Evolutionary conservation across 352 stramenopile genomes (phyloP), one percentile per base, ranked within the genome.

Genomic region (Globisporangium nagaii): DNA sequence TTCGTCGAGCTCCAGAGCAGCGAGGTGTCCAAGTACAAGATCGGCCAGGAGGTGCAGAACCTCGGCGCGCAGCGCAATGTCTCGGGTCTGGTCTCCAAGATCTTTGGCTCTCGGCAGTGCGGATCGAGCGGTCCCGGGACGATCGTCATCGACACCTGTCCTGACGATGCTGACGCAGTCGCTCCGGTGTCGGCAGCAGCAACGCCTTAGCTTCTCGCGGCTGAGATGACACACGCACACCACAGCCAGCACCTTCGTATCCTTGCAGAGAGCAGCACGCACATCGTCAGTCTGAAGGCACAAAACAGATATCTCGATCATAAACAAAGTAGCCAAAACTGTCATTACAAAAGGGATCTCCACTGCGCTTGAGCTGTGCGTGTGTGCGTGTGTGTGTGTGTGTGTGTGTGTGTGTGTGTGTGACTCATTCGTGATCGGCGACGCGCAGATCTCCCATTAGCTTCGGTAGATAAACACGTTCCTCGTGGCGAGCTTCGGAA

Each of bases 1-100:
- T 88, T 87, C 28, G 69, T 93, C n/a, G 83, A 91, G 65, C 54
- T 93, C 4, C 71, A 82, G 37, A 91, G 79, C 63, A 88, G 74
- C 52, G 80, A 93, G 9, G 80, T 91, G 12, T 69, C 70, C 60
- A 93, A 93, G 63, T 90, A 93, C 70, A 58, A 44, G 17, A 34
- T 91, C 41, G 76, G 79, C 0, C 75, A 87, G 53, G 56, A 62
- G 37, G 69, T 93, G 22, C 48, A 78, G 31, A 65, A 60, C 47
- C 70, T 90, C 2, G 80, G 76, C 0, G 59, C 69, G 1, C 62
- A 86, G 40, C 70, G 68, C 4, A 73, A 86, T 43, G 63, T 93
- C 15, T 73, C 59, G 9, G 83, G 78, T 7, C 50, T 86, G 4
- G 65, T 91, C n/a, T 66, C 70, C 41, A 88, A 90, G 61, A 62